Evolutionary conservation across 1,284 basidiomycete genomes (phyloP).

Genomic region (Cryptococcus deneoformans): DNA sequence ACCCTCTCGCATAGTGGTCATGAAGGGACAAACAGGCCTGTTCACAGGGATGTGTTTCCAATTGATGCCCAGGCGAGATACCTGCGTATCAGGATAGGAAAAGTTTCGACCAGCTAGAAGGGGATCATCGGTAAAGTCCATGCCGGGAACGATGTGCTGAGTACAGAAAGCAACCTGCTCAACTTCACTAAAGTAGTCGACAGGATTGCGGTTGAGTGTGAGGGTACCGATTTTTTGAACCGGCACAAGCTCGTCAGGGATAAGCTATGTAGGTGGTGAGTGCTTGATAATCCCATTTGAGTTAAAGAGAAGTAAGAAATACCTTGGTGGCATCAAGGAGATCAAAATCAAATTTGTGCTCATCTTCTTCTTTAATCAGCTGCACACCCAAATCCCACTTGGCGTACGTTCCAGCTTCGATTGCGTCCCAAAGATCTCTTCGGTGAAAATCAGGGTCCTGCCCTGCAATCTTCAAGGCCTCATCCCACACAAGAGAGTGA

Average conservation of each 20-base stretch:
- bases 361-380: conserved; percentile 64
- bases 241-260: conserved; percentile 74
- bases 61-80: conserved; percentile 65
- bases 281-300: neutral
- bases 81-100: conserved; percentile 76
- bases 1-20: conserved; percentile 71
- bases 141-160: conserved; percentile 72
- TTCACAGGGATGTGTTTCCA: conserved; percentile 69
- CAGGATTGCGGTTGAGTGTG: conserved; percentile 59
- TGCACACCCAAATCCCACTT: conserved; percentile 78
- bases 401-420: conserved; percentile 63
- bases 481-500: conserved; percentile 81
- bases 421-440: conserved; percentile 74
- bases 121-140: conserved; percentile 75
- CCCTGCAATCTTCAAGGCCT: conserved; percentile 74
- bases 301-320: neutral
- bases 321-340: conserved; percentile 76
- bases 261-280: conserved; percentile 49
- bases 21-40: conserved; percentile 72
- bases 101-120: conserved; percentile 80
- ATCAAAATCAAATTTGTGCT: conserved; percentile 61
- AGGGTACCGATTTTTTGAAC: conserved; percentile 72
- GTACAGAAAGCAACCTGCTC: conserved; percentile 83
- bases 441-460: conserved; percentile 69
- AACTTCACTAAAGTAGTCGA: conserved; percentile 75